Evolutionary conservation across 768 basidiomycete species (phyloP).

Genomic region (Lactifluus pinguis): DNA sequence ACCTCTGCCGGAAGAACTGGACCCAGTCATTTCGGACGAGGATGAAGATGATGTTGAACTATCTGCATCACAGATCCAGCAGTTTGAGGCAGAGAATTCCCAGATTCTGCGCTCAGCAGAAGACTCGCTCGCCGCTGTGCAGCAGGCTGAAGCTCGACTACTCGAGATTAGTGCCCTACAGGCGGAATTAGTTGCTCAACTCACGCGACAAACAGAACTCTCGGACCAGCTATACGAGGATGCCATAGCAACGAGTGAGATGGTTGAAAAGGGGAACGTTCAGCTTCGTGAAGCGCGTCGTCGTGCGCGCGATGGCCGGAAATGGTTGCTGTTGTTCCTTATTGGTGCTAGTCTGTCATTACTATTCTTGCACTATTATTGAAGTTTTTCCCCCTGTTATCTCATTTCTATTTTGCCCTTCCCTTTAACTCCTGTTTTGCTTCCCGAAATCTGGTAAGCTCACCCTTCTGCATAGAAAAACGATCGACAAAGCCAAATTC

Average conservation of each 20-base stretch:
- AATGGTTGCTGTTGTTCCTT: slow-evolving; percentile 88
- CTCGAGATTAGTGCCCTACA: slow-evolving; percentile 92
- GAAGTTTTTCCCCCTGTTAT: slow-evolving; percentile 7
- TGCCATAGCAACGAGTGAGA: slow-evolving; percentile 77
- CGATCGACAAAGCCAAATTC: neutral
- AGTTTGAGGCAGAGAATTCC: slow-evolving; percentile 90
- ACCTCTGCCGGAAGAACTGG: slow-evolving; percentile 28
- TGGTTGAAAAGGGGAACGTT: slow-evolving; percentile 81
- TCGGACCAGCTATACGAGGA: slow-evolving; percentile 94
- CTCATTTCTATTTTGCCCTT: neutral
- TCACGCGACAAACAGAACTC: slow-evolving; percentile 83
- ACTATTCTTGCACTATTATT: slow-evolving; percentile 91
- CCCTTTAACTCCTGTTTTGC: neutral
- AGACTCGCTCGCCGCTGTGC: slow-evolving; percentile 79
- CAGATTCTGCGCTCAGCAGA: slow-evolving; percentile 77
- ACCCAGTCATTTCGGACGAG: slow-evolving; percentile 47
- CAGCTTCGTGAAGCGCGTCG: slow-evolving; percentile 86
- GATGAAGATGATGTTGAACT: slow-evolving; percentile 71
- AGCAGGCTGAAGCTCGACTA: slow-evolving; percentile 84
- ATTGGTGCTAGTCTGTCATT: slow-evolving; percentile 86
- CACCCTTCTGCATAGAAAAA: neutral
- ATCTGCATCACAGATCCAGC: slow-evolving; percentile 79
- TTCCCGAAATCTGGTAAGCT: neutral
- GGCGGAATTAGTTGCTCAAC: slow-evolving; percentile 81
- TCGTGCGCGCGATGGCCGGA: slow-evolving; percentile 75